A percentile compares a stretch with the other conserved stretches of the same genome.
Evolutionary conservation across 768 basidiomycete genomes (phyloP).

Genomic region (Boletus sp.): DNA sequence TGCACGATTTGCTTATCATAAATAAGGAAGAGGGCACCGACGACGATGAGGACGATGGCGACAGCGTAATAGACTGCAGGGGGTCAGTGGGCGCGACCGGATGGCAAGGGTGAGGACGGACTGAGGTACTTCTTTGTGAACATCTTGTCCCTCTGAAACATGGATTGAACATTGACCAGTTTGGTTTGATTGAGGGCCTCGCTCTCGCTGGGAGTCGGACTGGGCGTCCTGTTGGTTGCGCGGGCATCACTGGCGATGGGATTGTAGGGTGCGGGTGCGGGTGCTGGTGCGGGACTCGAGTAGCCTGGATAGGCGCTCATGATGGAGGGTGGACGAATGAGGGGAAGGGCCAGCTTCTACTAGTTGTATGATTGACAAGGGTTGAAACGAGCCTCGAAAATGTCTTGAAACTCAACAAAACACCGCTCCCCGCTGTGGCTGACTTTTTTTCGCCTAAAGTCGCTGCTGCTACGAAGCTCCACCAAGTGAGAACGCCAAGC

Average conservation of each 20-base stretch:
- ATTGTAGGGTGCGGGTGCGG: neutral
- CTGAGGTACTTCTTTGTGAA: slow-evolving; percentile 56
- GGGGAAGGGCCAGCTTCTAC: slow-evolving; percentile 2
- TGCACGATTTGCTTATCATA: slow-evolving; percentile 61
- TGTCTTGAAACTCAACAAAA: no score
- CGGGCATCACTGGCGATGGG: slow-evolving; percentile 15
- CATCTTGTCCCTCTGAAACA: slow-evolving; percentile 50
- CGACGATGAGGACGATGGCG: slow-evolving; percentile 43
- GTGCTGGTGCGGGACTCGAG: slow-evolving; percentile 4
- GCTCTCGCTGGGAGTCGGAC: slow-evolving; percentile 62
- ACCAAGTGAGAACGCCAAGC: no score
- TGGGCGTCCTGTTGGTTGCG: slow-evolving; percentile 46
- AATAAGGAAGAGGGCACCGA: slow-evolving; percentile 54
- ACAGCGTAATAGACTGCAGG: slow-evolving; percentile 47
- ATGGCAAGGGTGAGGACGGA: slow-evolving; percentile 32
- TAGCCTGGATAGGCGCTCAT: slow-evolving; percentile 22
- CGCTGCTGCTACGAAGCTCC: no score
- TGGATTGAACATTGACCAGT: slow-evolving; percentile 45
- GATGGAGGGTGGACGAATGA: neutral
- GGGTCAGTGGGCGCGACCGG: neutral
- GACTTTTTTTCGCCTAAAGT: no score
- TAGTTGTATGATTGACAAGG: neutral
- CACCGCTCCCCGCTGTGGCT: no score
- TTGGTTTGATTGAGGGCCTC: slow-evolving; percentile 40
- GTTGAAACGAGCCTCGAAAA: neutral